phyloP scores from a whole-genome alignment of 441 rosid genomes.

The Gossypium laxum region DNA sequence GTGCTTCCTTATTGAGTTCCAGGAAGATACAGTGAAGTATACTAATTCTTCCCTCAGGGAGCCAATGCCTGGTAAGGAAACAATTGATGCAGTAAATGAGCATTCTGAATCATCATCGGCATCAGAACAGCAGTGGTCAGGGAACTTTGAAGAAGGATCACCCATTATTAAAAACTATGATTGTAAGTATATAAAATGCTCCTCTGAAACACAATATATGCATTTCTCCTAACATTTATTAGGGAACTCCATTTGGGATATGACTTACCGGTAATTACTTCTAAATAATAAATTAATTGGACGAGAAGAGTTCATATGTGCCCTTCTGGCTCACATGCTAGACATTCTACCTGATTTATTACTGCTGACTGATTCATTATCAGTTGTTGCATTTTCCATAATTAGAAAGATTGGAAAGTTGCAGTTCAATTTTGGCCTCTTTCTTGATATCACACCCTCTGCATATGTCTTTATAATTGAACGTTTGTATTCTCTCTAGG shows the following conservation, averaged over 20 bases:
- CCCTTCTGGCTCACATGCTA: background rate
- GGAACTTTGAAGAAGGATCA: slow-evolving; percentile 41
- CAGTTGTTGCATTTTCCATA: background rate
- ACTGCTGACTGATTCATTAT: background rate
- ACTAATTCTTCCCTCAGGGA: slow-evolving; percentile 28
- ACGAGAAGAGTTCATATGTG: background rate
- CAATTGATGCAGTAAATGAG: slow-evolving; percentile 26
- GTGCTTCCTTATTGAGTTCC: slow-evolving; percentile 38
- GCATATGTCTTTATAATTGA: background rate
- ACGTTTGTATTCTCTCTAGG: background rate
- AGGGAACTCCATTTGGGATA: background rate
- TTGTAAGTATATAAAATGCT: slow-evolving; percentile 20
- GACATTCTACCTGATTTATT: background rate
- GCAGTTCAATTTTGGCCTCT: background rate
- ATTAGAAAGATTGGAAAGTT: background rate
- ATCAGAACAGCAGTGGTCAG: slow-evolving; percentile 40
- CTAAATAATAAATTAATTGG: background rate
- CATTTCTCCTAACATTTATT: background rate
- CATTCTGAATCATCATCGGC: slow-evolving; percentile 17
- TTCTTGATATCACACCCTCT: background rate
- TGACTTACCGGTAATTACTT: background rate
- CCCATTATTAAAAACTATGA: slow-evolving; percentile 24
- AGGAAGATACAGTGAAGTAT: slow-evolving; percentile 42
- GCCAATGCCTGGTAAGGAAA: slow-evolving; percentile 22
- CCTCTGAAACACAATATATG: background rate